These are phyloP conservation scores for Litsea cubeba DNA, from an alignment of 164 flowering plant species.

Conservation along the genomic window DNA sequence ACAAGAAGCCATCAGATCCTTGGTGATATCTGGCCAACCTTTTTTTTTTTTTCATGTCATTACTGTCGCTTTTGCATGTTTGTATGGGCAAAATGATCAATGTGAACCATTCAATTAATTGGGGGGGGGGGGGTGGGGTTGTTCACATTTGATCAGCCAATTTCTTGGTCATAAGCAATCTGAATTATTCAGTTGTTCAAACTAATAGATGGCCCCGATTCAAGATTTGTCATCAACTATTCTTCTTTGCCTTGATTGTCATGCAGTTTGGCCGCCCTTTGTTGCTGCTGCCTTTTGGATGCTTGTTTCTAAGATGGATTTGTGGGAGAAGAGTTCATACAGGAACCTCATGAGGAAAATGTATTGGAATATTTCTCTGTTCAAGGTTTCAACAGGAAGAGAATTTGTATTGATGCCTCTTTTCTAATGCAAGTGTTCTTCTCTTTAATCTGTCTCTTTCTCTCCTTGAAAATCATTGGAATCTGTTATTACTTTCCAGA, in stretches of 20 bases:
- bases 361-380: not conserved
- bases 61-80: no score
- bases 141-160: no score
- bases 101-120: no score
- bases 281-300: slow-evolving; percentile 14
- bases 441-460: not conserved
- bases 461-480: not conserved
- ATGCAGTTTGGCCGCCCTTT: slow-evolving; percentile 14
- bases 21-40: not conserved
- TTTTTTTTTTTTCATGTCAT: not conserved
- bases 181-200: no score
- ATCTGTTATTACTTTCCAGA: not conserved
- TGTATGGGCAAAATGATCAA: no score
- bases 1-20: not conserved
- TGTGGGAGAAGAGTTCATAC: not conserved
- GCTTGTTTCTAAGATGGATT: slow-evolving; percentile 7
- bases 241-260: not conserved
- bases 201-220: no score
- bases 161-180: no score
- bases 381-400: not conserved
- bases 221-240: no score
- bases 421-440: not conserved
- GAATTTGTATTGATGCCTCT: not conserved
- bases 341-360: no score
- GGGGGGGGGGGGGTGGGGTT: no score